A percentile compares a stretch with the other conserved stretches of the same genome.
phyloP scores from a whole-genome alignment of 768 basidiomycete genomes.

The Boletus rubroflammeus region DNA sequence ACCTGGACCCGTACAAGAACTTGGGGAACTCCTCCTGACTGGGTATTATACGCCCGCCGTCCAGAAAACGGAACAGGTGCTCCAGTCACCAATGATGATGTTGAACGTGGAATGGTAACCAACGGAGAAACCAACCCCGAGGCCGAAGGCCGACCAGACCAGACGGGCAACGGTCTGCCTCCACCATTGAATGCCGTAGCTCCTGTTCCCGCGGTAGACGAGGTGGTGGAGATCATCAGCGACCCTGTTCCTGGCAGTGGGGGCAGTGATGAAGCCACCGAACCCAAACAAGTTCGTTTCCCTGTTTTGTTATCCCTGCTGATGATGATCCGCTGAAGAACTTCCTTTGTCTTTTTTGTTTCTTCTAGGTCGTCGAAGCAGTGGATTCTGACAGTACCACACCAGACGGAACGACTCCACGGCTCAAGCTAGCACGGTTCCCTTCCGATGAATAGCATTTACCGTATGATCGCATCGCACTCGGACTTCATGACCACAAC shows the following conservation, averaged over 20 bases:
- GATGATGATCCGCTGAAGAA: conserved; percentile 16
- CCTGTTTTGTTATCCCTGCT: not conserved
- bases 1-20: conserved; percentile 40
- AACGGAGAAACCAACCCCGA: not conserved
- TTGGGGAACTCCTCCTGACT: conserved; percentile 38
- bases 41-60: conserved; percentile 39
- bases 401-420: not conserved
- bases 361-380: conserved; percentile 11
- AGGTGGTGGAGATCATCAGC: not conserved
- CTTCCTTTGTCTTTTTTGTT: not conserved
- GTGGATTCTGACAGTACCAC: not conserved
- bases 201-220: not conserved
- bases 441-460: conserved; percentile 36
- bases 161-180: not conserved
- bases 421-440: conserved; percentile 31
- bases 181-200: not conserved
- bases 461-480: conserved; percentile 7
- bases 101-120: conserved; percentile 20
- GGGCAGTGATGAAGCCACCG: not conserved
- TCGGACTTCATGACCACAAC: not conserved
- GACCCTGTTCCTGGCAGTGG: not conserved
- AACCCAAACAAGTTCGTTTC: conserved; percentile 21
- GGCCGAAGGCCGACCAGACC: not conserved
- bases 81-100: conserved; percentile 2
- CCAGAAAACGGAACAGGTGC: conserved; percentile 1